phyloP scores from a whole-genome alignment of 441 rosid genomes.

The Mallotus japonicus region DNA sequence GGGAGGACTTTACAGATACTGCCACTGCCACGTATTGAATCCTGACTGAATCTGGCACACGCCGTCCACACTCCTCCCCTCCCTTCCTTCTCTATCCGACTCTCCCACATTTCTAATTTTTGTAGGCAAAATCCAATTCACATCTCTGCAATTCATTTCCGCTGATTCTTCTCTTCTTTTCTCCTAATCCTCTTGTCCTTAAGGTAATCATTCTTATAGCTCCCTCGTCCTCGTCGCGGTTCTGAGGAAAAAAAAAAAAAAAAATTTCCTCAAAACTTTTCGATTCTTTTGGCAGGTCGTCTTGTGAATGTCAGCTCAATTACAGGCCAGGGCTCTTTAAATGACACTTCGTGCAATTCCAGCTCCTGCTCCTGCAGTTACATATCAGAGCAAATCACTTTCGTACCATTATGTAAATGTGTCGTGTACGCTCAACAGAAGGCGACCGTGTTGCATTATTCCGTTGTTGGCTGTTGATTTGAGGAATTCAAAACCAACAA shows the following conservation, averaged over 20 bases:
- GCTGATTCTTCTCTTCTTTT: too few species aligned
- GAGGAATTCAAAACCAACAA: slow-evolving; percentile 20
- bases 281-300: slow-evolving; percentile 2
- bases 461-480: slow-evolving; percentile 23
- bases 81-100: too few species aligned
- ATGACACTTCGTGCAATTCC: slow-evolving; percentile 29
- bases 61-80: slow-evolving; percentile 37
- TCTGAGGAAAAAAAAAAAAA: too few species aligned
- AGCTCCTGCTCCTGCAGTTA: slow-evolving; percentile 24
- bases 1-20: neutral
- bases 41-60: slow-evolving; percentile 33
- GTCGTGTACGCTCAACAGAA: slow-evolving; percentile 21
- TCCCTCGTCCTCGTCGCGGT: too few species aligned
- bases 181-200: too few species aligned
- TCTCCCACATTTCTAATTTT: too few species aligned
- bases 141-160: too few species aligned
- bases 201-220: neutral
- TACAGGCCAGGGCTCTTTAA: neutral
- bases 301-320: neutral
- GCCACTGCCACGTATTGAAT: slow-evolving; percentile 17
- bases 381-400: slow-evolving; percentile 14
- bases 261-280: neutral
- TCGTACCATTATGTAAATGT: slow-evolving; percentile 25
- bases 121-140: too few species aligned
- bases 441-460: slow-evolving; percentile 13